These are phyloP conservation scores for Dicorynia guianensis DNA, from an alignment of 306 rosid genomes.

Conservation along the genomic window DNA sequence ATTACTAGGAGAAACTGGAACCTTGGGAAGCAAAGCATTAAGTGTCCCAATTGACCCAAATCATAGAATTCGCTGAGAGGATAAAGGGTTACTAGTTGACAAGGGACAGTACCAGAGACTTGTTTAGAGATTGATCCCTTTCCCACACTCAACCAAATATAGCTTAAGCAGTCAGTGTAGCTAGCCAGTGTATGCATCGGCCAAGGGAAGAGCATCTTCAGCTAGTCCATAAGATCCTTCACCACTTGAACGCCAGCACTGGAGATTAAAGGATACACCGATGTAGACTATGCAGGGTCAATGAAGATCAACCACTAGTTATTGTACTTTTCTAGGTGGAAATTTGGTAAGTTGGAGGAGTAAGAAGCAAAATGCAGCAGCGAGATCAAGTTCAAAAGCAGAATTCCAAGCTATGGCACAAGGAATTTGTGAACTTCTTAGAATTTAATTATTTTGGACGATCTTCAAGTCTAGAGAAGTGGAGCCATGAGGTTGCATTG, in stretches of 20 bases:
- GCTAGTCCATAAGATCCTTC: no score
- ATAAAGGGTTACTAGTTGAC: neutral
- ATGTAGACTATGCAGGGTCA: neutral
- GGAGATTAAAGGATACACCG: neutral
- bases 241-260: no score
- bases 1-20: no score
- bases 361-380: neutral
- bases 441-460: neutral
- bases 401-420: neutral
- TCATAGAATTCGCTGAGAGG: no score
- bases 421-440: slow-evolving; percentile 13
- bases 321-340: neutral
- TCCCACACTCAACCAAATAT: no score
- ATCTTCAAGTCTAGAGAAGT: no score
- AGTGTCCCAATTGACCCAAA: no score
- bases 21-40: no score
- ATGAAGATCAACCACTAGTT: neutral
- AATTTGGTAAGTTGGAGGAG: neutral
- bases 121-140: neutral
- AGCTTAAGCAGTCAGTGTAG: no score
- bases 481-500: no score
- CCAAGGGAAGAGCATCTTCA: neutral
- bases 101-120: neutral
- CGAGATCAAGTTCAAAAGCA: neutral
- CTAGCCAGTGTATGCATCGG: neutral